A percentile compares a stretch with the other conserved stretches of the same genome.
These are phyloP conservation scores for Cordyceps sp. DNA, from an alignment of 2,329 filamentous ascomycete species.

Conservation along the genomic window DNA sequence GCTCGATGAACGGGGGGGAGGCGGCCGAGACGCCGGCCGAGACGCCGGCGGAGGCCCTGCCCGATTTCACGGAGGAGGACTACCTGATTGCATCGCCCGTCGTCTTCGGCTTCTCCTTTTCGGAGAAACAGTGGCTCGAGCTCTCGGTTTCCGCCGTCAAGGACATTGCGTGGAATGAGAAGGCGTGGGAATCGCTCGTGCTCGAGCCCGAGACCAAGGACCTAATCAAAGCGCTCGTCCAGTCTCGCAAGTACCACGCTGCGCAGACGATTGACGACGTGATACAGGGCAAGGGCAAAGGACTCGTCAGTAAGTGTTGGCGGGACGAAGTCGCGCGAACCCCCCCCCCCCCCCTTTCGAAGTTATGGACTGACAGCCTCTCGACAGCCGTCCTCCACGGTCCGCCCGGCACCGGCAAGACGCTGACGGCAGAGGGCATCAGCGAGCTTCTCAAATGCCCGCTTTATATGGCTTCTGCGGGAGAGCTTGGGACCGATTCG, in stretches of 20 bases:
- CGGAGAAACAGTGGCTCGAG: conserved; percentile 81
- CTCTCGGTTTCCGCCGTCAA: conserved; percentile 65
- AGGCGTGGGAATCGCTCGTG: conserved; percentile 69
- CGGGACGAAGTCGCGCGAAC: too few species aligned
- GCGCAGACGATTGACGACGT: conserved; percentile 71
- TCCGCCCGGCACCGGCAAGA: conserved; percentile 77
- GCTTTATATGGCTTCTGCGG: conserved; percentile 68
- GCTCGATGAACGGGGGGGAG: conserved; percentile 1
- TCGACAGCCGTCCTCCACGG: conserved; percentile 54
- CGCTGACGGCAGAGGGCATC: conserved; percentile 73
- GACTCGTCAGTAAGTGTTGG: conserved; percentile 47
- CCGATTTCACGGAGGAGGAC: conserved; percentile 42
- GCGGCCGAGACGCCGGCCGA: conserved; percentile 3
- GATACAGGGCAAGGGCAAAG: conserved; percentile 72
- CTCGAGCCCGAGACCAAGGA: conserved; percentile 44
- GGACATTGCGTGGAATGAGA: conserved; percentile 72
- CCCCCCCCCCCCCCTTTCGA: too few species aligned
- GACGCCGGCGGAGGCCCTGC: conserved; percentile 4
- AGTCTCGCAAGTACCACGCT: conserved; percentile 69
- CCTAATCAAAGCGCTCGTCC: conserved; percentile 60
- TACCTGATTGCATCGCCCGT: conserved; percentile 71
- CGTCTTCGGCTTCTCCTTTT: conserved; percentile 74
- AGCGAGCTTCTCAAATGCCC: conserved; percentile 69
- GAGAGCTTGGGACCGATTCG: conserved; percentile 67
- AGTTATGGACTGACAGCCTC: neutral